A percentile compares a stretch with the other conserved stretches of the same genome.
Evolutionary conservation across 1,284 basidiomycete genomes (phyloP).

Genomic region (Irpex lacteus): DNA sequence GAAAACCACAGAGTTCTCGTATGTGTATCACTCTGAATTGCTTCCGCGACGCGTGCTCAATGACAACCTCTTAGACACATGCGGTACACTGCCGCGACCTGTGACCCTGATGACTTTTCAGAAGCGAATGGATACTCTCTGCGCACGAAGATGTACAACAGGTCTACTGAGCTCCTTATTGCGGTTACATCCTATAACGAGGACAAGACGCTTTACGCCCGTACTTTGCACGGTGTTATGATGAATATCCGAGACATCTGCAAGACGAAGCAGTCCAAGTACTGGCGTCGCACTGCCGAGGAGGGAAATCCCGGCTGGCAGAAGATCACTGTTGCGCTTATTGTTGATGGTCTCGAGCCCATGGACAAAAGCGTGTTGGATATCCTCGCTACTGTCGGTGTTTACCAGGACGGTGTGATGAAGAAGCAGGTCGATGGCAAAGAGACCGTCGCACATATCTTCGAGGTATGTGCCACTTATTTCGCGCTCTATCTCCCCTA

Average conservation of each 20-base stretch:
- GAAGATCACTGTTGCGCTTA: slow-evolving; percentile 86
- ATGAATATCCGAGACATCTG: slow-evolving; percentile 98
- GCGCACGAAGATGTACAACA: slow-evolving; percentile 81
- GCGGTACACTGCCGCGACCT: slow-evolving; percentile 91
- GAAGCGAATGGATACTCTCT: slow-evolving; percentile 82
- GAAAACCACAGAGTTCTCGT: slow-evolving; percentile 85
- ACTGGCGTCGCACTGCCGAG: slow-evolving; percentile 83
- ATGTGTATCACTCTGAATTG: slow-evolving; percentile 28
- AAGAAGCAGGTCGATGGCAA: slow-evolving; percentile 93
- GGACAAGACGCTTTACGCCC: slow-evolving; percentile 92
- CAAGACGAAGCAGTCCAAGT: slow-evolving; percentile 94
- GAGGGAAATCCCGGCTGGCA: slow-evolving; percentile 92
- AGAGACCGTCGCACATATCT: slow-evolving; percentile 89
- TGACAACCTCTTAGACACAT: slow-evolving; percentile 58
- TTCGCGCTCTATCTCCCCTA: background rate
- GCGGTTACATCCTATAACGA: slow-evolving; percentile 89
- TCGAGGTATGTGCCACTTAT: slow-evolving; percentile 58
- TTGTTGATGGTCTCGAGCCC: slow-evolving; percentile 92
- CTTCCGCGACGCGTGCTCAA: background rate
- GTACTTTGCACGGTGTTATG: slow-evolving; percentile 95
- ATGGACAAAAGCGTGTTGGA: slow-evolving; percentile 96
- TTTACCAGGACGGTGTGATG: slow-evolving; percentile 95
- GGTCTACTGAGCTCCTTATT: slow-evolving; percentile 92
- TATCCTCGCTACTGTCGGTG: slow-evolving; percentile 83
- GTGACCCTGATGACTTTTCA: slow-evolving; percentile 92